phyloP scores from a whole-genome alignment of 2,329 filamentous ascomycete species.

The Aureobasidium musti region DNA sequence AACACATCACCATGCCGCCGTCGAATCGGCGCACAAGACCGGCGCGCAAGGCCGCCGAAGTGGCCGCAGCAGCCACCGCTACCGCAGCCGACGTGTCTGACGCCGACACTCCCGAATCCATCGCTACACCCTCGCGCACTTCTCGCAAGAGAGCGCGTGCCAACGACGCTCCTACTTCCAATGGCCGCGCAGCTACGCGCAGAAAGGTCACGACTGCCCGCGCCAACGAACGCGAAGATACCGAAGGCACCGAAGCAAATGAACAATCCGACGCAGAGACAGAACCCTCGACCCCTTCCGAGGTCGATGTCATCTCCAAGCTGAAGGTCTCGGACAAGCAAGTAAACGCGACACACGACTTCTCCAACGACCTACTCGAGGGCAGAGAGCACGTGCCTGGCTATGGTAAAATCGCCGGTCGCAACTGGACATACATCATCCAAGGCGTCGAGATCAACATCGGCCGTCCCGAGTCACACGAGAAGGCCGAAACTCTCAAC shows the following conservation, averaged over 20 bases:
- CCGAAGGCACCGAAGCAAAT: conserved; percentile 44
- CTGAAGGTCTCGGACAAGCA: conserved; percentile 51
- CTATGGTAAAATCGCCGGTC: conserved; percentile 79
- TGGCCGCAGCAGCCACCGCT: conserved; percentile 25
- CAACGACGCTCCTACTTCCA: conserved; percentile 33
- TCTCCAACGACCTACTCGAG: conserved; percentile 55
- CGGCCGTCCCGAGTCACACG: conserved; percentile 59
- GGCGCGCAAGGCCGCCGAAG: conserved; percentile 31
- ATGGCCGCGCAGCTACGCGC: conserved; percentile 35
- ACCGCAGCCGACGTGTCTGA: conserved; percentile 42
- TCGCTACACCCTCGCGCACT: conserved; percentile 52
- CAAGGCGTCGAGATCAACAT: conserved; percentile 74
- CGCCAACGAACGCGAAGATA: conserved; percentile 40
- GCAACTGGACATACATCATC: conserved; percentile 83
- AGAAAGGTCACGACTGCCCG: conserved; percentile 42
- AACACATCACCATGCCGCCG: conserved; percentile 29
- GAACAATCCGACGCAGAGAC: conserved; percentile 44
- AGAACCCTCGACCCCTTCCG: conserved; percentile 43
- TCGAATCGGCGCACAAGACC: conserved; percentile 30
- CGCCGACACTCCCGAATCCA: conserved; percentile 49
- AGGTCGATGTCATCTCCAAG: conserved; percentile 48
- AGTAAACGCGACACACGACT: conserved; percentile 60
- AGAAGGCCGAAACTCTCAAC: conserved; percentile 35
- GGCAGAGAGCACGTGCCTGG: conserved; percentile 56
- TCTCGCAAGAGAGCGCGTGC: conserved; percentile 49